These are phyloP conservation scores for Tuber melanosporum DNA, from an alignment of 495 filamentous ascomycete species.

Conservation along the genomic window DNA sequence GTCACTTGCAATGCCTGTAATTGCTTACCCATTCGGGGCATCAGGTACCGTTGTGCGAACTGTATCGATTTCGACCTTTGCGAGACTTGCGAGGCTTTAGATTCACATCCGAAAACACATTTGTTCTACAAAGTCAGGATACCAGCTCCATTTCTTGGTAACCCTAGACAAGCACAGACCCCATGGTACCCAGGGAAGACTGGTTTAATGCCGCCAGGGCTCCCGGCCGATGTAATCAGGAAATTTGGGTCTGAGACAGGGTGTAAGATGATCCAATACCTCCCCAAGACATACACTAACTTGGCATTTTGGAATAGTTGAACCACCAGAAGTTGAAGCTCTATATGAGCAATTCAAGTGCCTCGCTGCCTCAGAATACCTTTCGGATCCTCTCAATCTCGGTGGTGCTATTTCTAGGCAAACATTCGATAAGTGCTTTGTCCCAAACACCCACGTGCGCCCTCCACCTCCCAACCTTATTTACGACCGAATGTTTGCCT, in stretches of 20 bases:
- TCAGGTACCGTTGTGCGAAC: constrained; percentile 85
- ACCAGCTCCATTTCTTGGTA: constrained; percentile 62
- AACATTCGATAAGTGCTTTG: constrained; percentile 83
- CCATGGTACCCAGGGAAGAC: constrained; percentile 91
- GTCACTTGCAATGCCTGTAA: constrained; percentile 85
- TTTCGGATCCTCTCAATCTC: constrained; percentile 70
- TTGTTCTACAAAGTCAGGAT: constrained; percentile 89
- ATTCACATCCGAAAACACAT: constrained; percentile 83
- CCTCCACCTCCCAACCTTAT: constrained; percentile 78
- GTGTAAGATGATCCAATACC: constrained; percentile 41
- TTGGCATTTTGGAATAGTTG: constrained; percentile 45
- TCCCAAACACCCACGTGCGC: constrained; percentile 69
- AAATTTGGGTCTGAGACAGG: constrained; percentile 63
- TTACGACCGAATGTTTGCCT: constrained; percentile 91
- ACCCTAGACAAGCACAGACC: constrained; percentile 62
- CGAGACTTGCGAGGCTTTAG: constrained; percentile 78
- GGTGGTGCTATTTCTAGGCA: constrained; percentile 78
- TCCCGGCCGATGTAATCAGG: constrained; percentile 58
- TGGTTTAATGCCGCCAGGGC: constrained; percentile 54
- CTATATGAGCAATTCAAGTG: constrained; percentile 95
- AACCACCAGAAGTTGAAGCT: constrained; percentile 77
- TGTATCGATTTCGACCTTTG: constrained; percentile 89
- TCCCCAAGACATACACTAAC: not conserved
- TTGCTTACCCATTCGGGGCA: constrained; percentile 78
- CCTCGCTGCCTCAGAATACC: constrained; percentile 77